phyloP scores from a whole-genome alignment of 306 rosid species.

The Heteromeles arbutifolia region DNA sequence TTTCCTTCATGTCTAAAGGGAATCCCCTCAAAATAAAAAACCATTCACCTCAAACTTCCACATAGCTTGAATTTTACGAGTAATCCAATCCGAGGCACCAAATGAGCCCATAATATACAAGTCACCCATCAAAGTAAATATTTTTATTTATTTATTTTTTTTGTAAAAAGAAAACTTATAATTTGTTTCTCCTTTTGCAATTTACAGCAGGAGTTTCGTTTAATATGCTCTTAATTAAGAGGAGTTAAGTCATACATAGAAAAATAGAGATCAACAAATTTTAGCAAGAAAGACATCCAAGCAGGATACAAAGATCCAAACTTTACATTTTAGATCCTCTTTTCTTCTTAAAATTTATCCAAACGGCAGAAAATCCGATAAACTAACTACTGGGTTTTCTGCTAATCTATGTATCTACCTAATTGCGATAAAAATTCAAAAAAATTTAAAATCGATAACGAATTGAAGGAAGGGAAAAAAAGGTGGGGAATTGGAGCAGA shows the following conservation, averaged over 20 bases:
- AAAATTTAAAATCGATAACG: background rate
- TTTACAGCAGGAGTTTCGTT: background rate
- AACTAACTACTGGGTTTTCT: background rate
- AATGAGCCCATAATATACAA: background rate
- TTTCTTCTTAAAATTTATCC: background rate
- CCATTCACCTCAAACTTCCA: background rate
- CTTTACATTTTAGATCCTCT: background rate
- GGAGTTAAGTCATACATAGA: background rate
- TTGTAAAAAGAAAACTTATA: background rate
- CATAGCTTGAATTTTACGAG: background rate
- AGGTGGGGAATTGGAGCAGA: constrained; percentile 5
- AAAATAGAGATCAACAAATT: background rate
- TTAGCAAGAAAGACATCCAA: background rate
- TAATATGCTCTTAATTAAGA: too few species aligned
- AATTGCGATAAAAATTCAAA: background rate
- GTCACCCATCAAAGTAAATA: background rate
- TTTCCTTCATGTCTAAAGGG: background rate
- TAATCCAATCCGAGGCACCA: background rate
- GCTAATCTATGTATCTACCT: background rate
- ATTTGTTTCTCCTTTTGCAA: background rate
- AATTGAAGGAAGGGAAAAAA: background rate
- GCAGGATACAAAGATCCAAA: background rate
- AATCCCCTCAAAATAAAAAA: background rate
- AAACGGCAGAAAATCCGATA: background rate
- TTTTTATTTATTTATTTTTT: too few species aligned